Evolutionary conservation across 768 basidiomycete genomes (phyloP), one percentile per base, ranked within the genome.

Genomic region (Agaricus subrufescens): DNA sequence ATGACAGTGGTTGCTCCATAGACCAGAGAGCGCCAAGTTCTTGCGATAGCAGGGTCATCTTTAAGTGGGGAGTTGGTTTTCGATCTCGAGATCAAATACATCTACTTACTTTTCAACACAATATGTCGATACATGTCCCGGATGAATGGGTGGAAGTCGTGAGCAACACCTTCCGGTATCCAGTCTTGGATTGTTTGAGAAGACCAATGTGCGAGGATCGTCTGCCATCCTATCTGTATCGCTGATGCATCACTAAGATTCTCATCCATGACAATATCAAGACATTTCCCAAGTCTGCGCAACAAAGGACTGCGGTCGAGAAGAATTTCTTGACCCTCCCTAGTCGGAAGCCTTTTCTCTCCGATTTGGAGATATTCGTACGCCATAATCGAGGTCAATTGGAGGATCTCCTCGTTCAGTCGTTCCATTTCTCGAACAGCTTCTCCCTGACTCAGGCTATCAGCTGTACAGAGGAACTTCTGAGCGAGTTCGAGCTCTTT

Each of bases 331-430:
- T 37, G 25, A 3, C 42, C 27, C 6, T 26, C 29, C n/a, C 34
- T 25, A 11, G 14, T 2, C 26, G 34, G 48, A 4, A 50, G 15
- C 2, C 12, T n/a, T 34, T 27, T 50, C 49, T 45, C 31, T 26
- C 43, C 44, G 11, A 56, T 31, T 34, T 50, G 42, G 29, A 61
- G 44, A 34, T 34, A 34, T 37, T 19, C 50, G 14, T 80, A 78
- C 0, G 76, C 71, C 50, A 82, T 73, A 60, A 73, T 69, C 19
- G 78, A 76, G 3, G 74, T 64, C 9, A 68, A 66, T 57, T 82
- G 81, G 39, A 77, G 66, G 26, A 81, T 76, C 60, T 82, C 81
- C 27, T 68, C 65, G 60, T 82, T 82, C 57, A 82, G 63, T 0
- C 68, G 64, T 27, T 79, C 73, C 30, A 76, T 65, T 60, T 65